Evolutionary conservation across 1,139 yeast genomes (phyloP).

Genomic region (Wickerhamomyces sp.): DNA sequence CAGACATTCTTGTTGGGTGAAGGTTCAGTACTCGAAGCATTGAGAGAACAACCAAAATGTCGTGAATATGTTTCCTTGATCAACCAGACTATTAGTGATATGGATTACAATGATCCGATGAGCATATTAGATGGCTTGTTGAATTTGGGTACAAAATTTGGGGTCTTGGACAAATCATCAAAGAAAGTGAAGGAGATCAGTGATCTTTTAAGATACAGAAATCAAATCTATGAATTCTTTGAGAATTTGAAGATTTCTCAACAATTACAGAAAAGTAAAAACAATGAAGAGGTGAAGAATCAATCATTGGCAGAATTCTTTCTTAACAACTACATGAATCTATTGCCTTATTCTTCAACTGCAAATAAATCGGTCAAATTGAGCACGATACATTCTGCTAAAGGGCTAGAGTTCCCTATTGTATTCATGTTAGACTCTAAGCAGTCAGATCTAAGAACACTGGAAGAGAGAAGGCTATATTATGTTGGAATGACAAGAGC

Average conservation of each 20-base stretch:
- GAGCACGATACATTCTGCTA: constrained; percentile 61
- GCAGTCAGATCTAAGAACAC: constrained; percentile 21
- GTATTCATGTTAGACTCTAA: constrained; percentile 49
- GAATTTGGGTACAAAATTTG: constrained; percentile 24
- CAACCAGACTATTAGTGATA: constrained; percentile 7
- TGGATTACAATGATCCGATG: constrained; percentile 26
- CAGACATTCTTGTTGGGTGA: constrained; percentile 5
- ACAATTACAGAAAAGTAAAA: constrained; percentile 18
- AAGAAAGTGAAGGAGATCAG: constrained; percentile 4
- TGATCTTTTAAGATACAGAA: constrained; percentile 13
- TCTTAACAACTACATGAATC: constrained; percentile 44
- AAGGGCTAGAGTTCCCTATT: constrained; percentile 67
- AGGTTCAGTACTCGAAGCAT: constrained; percentile 22
- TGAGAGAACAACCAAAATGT: constrained; percentile 4
- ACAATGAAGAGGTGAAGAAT: background rate
- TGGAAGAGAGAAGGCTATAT: constrained; percentile 33
- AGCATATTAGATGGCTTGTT: constrained; percentile 25
- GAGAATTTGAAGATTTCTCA: constrained; percentile 25
- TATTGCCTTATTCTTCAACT: constrained; percentile 27
- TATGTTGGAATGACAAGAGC: constrained; percentile 71
- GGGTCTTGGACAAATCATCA: constrained; percentile 21
- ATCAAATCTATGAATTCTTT: constrained; percentile 26
- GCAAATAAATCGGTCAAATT: constrained; percentile 11
- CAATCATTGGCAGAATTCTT: constrained; percentile 32
- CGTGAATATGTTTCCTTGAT: constrained; percentile 15